Evolutionary conservation across 352 stramenopile species (phyloP).

Genomic region (Pythium aristosporum): DNA sequence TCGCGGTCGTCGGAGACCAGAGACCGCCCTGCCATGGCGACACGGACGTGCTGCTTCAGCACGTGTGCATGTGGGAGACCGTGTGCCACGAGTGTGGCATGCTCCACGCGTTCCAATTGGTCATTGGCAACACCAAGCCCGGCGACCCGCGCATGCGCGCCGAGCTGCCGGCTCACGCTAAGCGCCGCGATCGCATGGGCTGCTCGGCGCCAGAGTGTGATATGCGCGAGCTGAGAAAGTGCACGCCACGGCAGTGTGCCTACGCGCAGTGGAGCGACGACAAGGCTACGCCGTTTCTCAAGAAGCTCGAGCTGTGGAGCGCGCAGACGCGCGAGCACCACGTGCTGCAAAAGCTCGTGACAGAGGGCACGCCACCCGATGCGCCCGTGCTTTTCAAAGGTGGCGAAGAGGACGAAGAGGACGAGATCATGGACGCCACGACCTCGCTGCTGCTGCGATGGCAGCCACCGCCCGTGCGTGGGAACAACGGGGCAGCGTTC

Average conservation of each 20-base stretch:
- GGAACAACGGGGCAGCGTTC: constrained; percentile 75
- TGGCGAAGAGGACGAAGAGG: constrained; percentile 41
- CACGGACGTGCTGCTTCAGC: constrained; percentile 68
- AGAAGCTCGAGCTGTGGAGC: constrained; percentile 76
- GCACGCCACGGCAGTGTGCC: constrained; percentile 50
- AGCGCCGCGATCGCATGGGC: constrained; percentile 57
- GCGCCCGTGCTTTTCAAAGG: constrained; percentile 48
- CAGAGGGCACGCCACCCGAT: constrained; percentile 56
- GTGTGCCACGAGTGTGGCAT: constrained; percentile 91
- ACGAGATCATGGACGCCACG: constrained; percentile 66
- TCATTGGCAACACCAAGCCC: constrained; percentile 48
- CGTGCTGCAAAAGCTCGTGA: constrained; percentile 65
- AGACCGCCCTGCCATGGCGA: constrained; percentile 69
- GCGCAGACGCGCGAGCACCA: constrained; percentile 68
- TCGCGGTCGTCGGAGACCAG: constrained; percentile 81
- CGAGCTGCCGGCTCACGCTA: constrained; percentile 65
- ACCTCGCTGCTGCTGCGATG: constrained; percentile 68
- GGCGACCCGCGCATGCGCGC: constrained; percentile 47
- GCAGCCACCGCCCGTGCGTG: constrained; percentile 54
- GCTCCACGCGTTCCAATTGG: constrained; percentile 87
- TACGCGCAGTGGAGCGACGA: constrained; percentile 68
- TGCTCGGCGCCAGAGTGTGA: constrained; percentile 61
- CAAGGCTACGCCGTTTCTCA: constrained; percentile 47
- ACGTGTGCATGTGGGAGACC: constrained; percentile 91
- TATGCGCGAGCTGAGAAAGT: constrained; percentile 57